Evolutionary conservation across 208 protist species (phyloP).

Genomic region (Herpetomonas tarakana): DNA sequence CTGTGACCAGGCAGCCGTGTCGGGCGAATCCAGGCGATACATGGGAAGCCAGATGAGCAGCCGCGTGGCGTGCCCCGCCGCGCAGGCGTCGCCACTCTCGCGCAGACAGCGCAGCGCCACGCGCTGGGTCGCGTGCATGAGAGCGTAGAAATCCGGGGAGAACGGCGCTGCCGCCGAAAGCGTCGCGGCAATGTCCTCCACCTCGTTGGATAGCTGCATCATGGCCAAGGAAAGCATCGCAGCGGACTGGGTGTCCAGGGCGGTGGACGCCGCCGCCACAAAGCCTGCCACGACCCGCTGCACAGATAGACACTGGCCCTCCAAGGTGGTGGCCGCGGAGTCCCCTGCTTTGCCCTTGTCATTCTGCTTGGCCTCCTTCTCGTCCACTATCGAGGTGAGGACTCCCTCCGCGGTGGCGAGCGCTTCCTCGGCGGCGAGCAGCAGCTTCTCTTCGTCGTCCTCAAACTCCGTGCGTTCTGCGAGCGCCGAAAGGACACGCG

Average conservation of each 20-base stretch:
- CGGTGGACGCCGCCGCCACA: slow-evolving; percentile 10
- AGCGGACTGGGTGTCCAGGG: slow-evolving; percentile 30
- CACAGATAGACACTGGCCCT: too few species aligned
- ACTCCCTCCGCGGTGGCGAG: too few species aligned
- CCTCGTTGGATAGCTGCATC: slow-evolving; percentile 26
- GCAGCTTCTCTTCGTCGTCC: too few species aligned
- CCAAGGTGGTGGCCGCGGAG: too few species aligned
- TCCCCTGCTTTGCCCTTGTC: too few species aligned
- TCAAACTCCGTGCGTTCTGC: too few species aligned
- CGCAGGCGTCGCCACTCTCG: slow-evolving; percentile 39
- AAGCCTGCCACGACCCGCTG: too few species aligned
- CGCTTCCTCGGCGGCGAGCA: too few species aligned
- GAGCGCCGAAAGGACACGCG: too few species aligned
- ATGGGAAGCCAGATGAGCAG: slow-evolving; percentile 63
- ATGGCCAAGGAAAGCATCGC: slow-evolving; percentile 35
- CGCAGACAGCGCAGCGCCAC: slow-evolving; percentile 38
- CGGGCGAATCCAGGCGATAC: slow-evolving; percentile 67
- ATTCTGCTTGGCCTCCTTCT: too few species aligned
- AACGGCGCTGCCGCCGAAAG: slow-evolving; percentile 8
- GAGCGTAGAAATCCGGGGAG: background rate
- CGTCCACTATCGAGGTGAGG: too few species aligned
- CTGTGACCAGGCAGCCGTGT: slow-evolving; percentile 33
- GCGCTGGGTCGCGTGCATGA: slow-evolving; percentile 11
- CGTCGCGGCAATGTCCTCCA: slow-evolving; percentile 34
- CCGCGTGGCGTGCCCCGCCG: slow-evolving; percentile 36